A percentile compares a stretch with the other conserved stretches of the same genome.
Conservation (phyloP, 1,284 basidiomycete genomes). For the Heterobasidion occidentale region DNA sequence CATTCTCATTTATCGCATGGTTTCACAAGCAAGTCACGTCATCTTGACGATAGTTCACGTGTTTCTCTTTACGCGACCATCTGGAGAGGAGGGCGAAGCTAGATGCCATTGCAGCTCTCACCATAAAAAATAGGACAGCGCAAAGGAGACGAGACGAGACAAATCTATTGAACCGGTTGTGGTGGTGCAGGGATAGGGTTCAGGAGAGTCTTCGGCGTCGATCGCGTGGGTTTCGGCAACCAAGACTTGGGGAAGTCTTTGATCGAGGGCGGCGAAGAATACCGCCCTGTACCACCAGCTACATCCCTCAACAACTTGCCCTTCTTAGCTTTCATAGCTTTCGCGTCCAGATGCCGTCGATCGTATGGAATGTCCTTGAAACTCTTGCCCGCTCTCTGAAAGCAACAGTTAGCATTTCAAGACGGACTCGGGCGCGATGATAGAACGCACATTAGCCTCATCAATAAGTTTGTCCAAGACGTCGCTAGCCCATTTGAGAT, state of each 20-base stretch:
- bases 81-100: neutral
- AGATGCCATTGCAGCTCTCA: neutral
- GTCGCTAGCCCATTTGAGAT: constrained; percentile 83
- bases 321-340: constrained; percentile 59
- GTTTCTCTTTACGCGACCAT: too few relatives aligned
- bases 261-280: constrained; percentile 53
- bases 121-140: neutral
- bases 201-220: neutral
- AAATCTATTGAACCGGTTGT: constrained; percentile 1
- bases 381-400: constrained; percentile 40
- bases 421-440: neutral
- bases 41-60: neutral
- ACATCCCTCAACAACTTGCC: constrained; percentile 35
- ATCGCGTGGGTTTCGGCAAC: constrained; percentile 37
- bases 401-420: constrained; percentile 1
- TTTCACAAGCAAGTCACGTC: neutral
- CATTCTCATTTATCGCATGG: neutral
- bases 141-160: too few relatives aligned
- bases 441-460: constrained; percentile 67
- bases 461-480: constrained; percentile 62
- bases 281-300: constrained; percentile 41
- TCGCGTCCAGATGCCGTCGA: constrained; percentile 66
- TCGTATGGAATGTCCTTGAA: constrained; percentile 71
- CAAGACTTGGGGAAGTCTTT: constrained; percentile 78
- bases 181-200: neutral